Percentiles rank a stretch among this genome's conserved stretches.
These are phyloP conservation scores for Erigeron canadensis DNA, from an alignment of 129 eudicot genomes.

Conservation along the genomic window DNA sequence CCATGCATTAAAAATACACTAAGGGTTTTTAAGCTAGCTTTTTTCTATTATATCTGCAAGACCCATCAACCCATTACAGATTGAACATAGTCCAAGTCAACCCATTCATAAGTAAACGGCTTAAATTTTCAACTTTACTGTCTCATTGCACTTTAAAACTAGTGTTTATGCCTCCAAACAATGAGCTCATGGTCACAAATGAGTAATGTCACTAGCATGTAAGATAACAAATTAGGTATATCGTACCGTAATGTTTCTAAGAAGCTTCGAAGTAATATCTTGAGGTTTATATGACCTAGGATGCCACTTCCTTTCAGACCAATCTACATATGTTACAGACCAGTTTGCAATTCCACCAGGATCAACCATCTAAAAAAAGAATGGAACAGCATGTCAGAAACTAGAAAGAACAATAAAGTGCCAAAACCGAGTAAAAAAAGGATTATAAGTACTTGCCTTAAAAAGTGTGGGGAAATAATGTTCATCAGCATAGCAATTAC, in stretches of 20 bases:
- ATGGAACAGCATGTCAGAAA: slow-evolving; percentile 12
- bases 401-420: slow-evolving; percentile 9
- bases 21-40: no score
- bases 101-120: neutral
- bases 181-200: neutral
- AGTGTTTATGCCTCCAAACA: neutral
- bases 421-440: neutral
- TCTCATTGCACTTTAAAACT: neutral
- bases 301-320: slow-evolving; percentile 97
- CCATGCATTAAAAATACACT: no score
- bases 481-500: slow-evolving; percentile 75
- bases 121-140: neutral
- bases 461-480: slow-evolving; percentile 73
- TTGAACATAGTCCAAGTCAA: neutral
- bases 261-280: slow-evolving; percentile 57
- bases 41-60: neutral
- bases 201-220: slow-evolving; percentile 14
- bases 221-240: slow-evolving; percentile 27
- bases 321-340: slow-evolving; percentile 83
- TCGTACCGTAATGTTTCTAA: slow-evolving; percentile 55
- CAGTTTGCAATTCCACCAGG: slow-evolving; percentile 74
- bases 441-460: slow-evolving; percentile 37
- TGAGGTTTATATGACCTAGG: slow-evolving; percentile 63
- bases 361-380: slow-evolving; percentile 62
- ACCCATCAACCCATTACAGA: neutral